Conservation (phyloP, 2,329 filamentous ascomycete species). For the Colletotrichum limetticola region DNA sequence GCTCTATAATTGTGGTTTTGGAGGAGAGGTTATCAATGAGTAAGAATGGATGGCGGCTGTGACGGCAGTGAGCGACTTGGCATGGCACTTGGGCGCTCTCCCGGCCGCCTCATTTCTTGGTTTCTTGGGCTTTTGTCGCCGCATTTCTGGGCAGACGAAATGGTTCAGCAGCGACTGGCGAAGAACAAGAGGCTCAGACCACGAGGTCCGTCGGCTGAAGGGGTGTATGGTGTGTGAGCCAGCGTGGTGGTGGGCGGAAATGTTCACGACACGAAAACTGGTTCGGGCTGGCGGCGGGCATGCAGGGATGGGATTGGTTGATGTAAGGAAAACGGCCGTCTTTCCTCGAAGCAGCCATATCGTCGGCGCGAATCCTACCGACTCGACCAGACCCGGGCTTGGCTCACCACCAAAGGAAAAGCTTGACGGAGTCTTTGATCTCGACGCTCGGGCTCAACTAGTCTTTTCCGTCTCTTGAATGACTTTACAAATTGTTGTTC, state of each 20-base stretch:
- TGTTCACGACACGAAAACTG: not conserved
- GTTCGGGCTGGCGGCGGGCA: not conserved
- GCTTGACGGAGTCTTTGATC: not conserved
- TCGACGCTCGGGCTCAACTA: not conserved
- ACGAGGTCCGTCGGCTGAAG: not conserved
- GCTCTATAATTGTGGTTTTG: not conserved
- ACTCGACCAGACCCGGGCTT: not conserved
- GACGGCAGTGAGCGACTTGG: not conserved
- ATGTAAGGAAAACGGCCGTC: not conserved
- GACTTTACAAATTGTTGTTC: too few relatives aligned
- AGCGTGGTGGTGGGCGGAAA: not conserved
- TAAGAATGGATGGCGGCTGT: not conserved
- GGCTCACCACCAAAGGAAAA: not conserved
- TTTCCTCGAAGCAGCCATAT: not conserved
- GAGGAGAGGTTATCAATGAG: not conserved
- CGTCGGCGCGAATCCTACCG: conserved; percentile 2
- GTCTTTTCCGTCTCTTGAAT: not conserved
- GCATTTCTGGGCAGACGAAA: conserved; percentile 6
- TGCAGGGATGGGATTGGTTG: conserved; percentile 9
- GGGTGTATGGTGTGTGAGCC: not conserved
- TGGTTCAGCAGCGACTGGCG: not conserved
- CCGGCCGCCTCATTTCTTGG: conserved; percentile 7
- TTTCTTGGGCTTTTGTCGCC: not conserved
- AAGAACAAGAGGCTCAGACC: not conserved
- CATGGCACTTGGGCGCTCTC: conserved; percentile 8